phyloP scores from a whole-genome alignment of 192 early-diverging fungal genomes.

The Coemansia pectinata region DNA sequence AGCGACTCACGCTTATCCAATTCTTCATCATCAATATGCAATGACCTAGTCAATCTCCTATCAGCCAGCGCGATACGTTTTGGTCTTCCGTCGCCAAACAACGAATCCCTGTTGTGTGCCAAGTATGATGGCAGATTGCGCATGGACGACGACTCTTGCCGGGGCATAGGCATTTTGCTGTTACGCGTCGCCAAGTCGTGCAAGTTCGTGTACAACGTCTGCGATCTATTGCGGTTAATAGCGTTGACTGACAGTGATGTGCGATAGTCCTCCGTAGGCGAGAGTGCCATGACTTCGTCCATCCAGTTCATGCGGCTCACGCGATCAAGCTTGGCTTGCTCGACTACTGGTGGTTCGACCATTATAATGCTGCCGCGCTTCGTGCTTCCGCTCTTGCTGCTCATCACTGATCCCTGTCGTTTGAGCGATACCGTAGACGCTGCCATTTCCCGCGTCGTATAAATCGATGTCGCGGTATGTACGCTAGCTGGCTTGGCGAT shows the following conservation, averaged over 20 bases:
- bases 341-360: not conserved
- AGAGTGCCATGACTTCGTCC: conserved; percentile 50
- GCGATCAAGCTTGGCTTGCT: conserved; percentile 9
- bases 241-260: conserved; percentile 27
- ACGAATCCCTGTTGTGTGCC: not conserved
- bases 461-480: not conserved
- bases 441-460: not conserved
- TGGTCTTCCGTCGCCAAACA: not conserved
- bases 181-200: conserved; percentile 47
- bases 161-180: conserved; percentile 21
- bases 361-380: not conserved
- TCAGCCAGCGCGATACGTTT: not conserved
- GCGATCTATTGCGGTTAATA: not conserved
- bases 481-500: conserved; percentile 8
- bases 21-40: conserved; percentile 15
- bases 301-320: conserved; percentile 46
- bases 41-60: conserved; percentile 21
- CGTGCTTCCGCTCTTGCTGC: conserved; percentile 1
- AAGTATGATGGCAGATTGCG: conserved; percentile 24
- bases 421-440: not conserved
- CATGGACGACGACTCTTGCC: conserved; percentile 3
- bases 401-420: not conserved
- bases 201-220: conserved; percentile 20
- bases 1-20: conserved; percentile 18
- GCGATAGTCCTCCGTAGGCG: conserved; percentile 35